phyloP scores from a whole-genome alignment of 164 flowering plant species.

The Tetracentron sinense region DNA sequence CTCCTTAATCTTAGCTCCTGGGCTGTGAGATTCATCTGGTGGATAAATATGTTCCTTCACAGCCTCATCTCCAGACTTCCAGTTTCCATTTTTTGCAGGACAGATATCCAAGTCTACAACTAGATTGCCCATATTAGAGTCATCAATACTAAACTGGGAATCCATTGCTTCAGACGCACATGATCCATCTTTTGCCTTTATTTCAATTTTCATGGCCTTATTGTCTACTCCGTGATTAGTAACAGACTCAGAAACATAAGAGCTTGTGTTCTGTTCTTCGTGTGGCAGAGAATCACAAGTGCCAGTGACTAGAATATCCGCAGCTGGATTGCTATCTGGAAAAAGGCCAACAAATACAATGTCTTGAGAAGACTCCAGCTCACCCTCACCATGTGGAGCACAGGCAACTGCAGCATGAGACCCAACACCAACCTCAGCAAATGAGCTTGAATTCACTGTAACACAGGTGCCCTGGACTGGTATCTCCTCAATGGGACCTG shows the following conservation, averaged over 20 bases:
- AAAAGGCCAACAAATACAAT: background rate
- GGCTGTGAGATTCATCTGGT: background rate
- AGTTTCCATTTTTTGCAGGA: conserved; percentile 2
- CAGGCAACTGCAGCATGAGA: background rate
- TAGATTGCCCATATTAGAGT: background rate
- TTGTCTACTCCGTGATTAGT: background rate
- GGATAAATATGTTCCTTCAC: background rate
- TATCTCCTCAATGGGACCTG: background rate
- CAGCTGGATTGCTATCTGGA: background rate
- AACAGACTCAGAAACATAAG: background rate
- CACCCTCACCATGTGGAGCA: background rate
- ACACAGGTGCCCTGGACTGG: background rate
- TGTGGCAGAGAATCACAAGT: background rate
- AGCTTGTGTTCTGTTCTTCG: background rate
- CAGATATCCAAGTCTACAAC: conserved; percentile 9
- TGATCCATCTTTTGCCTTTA: background rate
- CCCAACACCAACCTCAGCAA: background rate
- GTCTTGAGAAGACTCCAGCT: background rate
- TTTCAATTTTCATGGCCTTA: background rate
- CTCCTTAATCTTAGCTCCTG: conserved; percentile 2
- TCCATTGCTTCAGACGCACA: background rate
- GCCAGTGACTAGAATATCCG: background rate
- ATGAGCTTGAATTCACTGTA: background rate
- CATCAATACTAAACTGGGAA: background rate
- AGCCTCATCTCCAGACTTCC: conserved; percentile 3